phyloP scores from a whole-genome alignment of 805 yeast genomes.

The Limtongia smithiae region DNA sequence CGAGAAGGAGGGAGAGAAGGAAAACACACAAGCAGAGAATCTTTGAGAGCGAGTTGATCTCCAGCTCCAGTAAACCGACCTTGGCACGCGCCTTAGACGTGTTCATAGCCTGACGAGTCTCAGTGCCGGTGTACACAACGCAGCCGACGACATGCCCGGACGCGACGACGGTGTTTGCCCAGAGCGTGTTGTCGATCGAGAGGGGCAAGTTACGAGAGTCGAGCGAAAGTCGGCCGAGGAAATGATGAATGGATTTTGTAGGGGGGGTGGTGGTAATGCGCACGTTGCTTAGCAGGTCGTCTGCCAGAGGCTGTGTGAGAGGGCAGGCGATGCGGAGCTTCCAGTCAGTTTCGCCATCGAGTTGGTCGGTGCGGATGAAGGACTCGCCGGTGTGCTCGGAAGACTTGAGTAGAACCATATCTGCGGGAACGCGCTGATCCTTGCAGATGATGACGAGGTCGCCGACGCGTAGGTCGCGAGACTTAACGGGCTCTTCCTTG shows the following conservation, averaged over 20 bases:
- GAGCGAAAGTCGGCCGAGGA: conserved; percentile 61
- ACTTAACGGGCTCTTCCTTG: conserved; percentile 39
- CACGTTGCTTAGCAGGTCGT: conserved; percentile 39
- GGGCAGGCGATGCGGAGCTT: conserved; percentile 54
- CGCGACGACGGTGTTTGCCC: conserved; percentile 98
- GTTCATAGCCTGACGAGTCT: conserved; percentile 93
- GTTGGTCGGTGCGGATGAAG: conserved; percentile 92
- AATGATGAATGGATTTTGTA: conserved; percentile 73
- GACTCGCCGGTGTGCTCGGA: conserved; percentile 79
- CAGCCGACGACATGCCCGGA: conserved; percentile 89
- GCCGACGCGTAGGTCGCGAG: conserved; percentile 75
- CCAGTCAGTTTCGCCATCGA: conserved; percentile 99
- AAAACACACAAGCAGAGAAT: conserved; percentile 85
- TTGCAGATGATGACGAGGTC: conserved; percentile 76
- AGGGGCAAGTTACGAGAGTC: conserved; percentile 61
- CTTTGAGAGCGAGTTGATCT: conserved; percentile 83
- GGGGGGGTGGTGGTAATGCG: conserved; percentile 76
- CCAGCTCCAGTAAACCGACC: conserved; percentile 83
- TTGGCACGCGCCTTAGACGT: conserved; percentile 84
- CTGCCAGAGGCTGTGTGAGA: conserved; percentile 24
- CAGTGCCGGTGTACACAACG: conserved; percentile 83
- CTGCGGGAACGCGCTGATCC: conserved; percentile 90
- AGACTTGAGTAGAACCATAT: conserved; percentile 77
- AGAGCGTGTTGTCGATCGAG: conserved; percentile 83
- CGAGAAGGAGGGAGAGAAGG: conserved; percentile 68